Conservation (phyloP, 441 rosid species). For the Populus tomentosa region DNA sequence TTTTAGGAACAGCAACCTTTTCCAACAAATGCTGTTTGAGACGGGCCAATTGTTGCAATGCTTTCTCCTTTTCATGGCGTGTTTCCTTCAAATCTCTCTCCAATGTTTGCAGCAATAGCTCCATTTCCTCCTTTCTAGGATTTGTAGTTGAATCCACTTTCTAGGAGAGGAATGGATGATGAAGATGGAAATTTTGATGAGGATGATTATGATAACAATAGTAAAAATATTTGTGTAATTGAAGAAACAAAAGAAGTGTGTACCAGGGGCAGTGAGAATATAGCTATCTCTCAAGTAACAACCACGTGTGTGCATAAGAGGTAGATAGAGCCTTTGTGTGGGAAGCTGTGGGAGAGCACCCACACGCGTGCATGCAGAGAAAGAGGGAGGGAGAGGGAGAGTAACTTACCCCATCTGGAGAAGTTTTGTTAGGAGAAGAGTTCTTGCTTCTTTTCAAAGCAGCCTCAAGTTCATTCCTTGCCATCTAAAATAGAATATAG, state of each 20-base stretch:
- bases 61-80: constrained; percentile 70
- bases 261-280: neutral
- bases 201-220: neutral
- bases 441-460: constrained; percentile 48
- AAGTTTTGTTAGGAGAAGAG: constrained; percentile 35
- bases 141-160: constrained; percentile 34
- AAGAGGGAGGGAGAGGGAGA: neutral
- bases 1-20: constrained; percentile 47
- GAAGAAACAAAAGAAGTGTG: neutral
- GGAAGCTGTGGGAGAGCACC: neutral
- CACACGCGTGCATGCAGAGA: neutral
- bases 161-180: constrained; percentile 27
- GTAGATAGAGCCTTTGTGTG: neutral
- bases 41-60: constrained; percentile 65
- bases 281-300: neutral
- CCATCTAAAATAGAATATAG: constrained; percentile 36
- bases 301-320: neutral
- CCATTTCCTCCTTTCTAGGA: constrained; percentile 60
- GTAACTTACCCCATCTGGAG: constrained; percentile 34
- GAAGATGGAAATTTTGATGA: neutral
- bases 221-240: neutral
- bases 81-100: constrained; percentile 66
- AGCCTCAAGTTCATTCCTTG: constrained; percentile 66
- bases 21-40: constrained; percentile 93
- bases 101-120: constrained; percentile 50